Percentiles rank a stretch among this genome's conserved stretches.
Evolutionary conservation across 2,329 filamentous ascomycete genomes (phyloP).

Genomic region (Trichoderma citrinoviride): DNA sequence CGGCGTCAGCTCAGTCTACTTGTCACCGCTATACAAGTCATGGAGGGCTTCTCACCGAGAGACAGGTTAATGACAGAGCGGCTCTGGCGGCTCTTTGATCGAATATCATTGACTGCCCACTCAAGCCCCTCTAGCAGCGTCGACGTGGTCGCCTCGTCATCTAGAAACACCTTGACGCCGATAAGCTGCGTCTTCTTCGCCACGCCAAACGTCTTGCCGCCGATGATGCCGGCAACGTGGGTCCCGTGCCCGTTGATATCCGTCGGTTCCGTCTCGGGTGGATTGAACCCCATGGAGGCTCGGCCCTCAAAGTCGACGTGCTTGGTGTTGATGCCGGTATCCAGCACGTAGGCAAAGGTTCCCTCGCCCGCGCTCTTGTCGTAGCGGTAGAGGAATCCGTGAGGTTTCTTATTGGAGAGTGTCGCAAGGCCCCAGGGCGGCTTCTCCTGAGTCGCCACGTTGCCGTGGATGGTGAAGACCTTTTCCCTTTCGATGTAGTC

Average conservation of each 20-base stretch:
- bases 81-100: conserved; percentile 30
- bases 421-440: conserved; percentile 46
- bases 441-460: conserved; percentile 33
- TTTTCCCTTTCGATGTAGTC: conserved; percentile 1
- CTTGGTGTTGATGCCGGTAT: conserved; percentile 50
- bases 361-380: conserved; percentile 41
- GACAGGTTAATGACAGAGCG: conserved; percentile 50
- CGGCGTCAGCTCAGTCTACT: not conserved
- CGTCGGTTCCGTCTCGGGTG: conserved; percentile 33
- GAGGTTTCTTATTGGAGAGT: conserved; percentile 41
- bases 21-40: too few species aligned
- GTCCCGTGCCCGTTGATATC: conserved; percentile 47
- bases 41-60: conserved; percentile 36
- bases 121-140: conserved; percentile 35
- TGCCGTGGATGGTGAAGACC: conserved; percentile 25
- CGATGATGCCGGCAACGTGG: conserved; percentile 47
- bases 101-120: conserved; percentile 22
- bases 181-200: conserved; percentile 40
- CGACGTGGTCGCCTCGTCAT: conserved; percentile 18
- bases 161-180: conserved; percentile 47
- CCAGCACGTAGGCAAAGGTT: conserved; percentile 52
- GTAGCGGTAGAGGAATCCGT: conserved; percentile 40
- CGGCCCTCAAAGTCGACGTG: conserved; percentile 48
- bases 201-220: conserved; percentile 45
- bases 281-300: conserved; percentile 40